These are phyloP conservation scores for Tagetes patula DNA, from an alignment of 129 eudicot species.

Conservation along the genomic window DNA sequence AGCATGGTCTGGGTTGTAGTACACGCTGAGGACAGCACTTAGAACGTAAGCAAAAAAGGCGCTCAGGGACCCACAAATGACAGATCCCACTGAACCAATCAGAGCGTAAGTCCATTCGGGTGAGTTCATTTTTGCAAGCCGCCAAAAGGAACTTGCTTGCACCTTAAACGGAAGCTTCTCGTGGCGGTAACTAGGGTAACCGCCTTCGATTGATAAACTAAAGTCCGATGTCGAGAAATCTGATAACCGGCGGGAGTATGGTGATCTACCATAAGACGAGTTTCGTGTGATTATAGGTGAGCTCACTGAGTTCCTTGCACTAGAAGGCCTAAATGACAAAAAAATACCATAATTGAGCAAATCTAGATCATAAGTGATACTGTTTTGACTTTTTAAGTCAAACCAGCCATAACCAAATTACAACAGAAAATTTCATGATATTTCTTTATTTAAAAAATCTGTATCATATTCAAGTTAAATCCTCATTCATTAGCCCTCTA, in stretches of 20 bases:
- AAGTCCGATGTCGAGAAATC: constrained; percentile 92
- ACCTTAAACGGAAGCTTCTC: constrained; percentile 79
- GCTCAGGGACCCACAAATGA: constrained; percentile 80
- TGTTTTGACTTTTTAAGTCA: constrained; percentile 17
- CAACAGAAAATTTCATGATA: not conserved
- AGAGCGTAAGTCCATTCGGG: constrained; percentile 92
- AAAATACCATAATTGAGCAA: constrained; percentile 7
- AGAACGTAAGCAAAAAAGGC: constrained; percentile 89
- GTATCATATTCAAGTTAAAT: not conserved
- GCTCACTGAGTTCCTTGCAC: constrained; percentile 96
- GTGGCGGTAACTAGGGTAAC: constrained; percentile 65
- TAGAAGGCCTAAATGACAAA: constrained; percentile 73
- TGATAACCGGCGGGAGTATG: constrained; percentile 83
- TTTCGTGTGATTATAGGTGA: constrained; percentile 89
- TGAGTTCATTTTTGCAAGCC: constrained; percentile 88
- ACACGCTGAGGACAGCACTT: constrained; percentile 86
- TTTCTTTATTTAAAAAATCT: not conserved
- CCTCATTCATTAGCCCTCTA: not conserved
- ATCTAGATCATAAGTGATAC: not conserved
- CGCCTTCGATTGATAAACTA: constrained; percentile 67
- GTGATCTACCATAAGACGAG: constrained; percentile 93
- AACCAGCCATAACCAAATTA: not conserved
- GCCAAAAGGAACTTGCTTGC: constrained; percentile 83
- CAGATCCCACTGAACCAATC: constrained; percentile 83
- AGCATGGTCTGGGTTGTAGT: constrained; percentile 78